Evolutionary conservation across 2,329 filamentous ascomycete species (phyloP), one percentile per base, ranked within the genome.

Genomic region (Diaporthe nobilis): DNA sequence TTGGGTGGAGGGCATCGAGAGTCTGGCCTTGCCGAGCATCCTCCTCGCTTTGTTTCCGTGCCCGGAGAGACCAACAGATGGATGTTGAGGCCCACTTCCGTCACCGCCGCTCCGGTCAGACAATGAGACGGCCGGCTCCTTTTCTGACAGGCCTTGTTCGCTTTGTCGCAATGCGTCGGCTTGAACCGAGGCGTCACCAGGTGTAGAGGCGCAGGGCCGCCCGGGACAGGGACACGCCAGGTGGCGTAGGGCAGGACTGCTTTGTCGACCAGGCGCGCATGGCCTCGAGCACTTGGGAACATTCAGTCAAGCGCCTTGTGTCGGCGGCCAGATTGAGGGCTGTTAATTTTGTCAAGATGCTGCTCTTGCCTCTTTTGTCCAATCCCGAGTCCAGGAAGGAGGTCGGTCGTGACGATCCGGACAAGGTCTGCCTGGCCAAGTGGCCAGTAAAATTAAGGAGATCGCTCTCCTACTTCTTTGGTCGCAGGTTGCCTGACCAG

Each of bases 401-500:
- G 22, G 44, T 22, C 65, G 34, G 31, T 55, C n/a, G 47, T 55
- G 58, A 55, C 44, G 71, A 73, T 42, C 47, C 6, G 22, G 58
- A 65, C 71, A 44, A 65, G 71, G 71, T 57, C 47, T 73, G 47
- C 58, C 71, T n/a, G 71, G 47, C 58, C 51, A 44, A 37, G 71
- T 65, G 71, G 71, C 71, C 71, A 73, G 20, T 55, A 9, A 73
- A 53, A 73, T 73, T 73, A 73, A 73, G 71, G 71, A 73, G 58
- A 65, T 44, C 37, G n/a, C 58, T 25, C 51, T 73, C 58, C 60
- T n/a, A 65, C 60, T 37, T 73, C 44, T 60, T 7, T 44, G 58
- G 71, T 73, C 8, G 58, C 71, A 70, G 49, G 65, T 70, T 68
- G 65, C 65, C 47, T 17, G 65, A 53, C 65, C 47, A 53, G 47